A percentile compares a stretch with the other conserved stretches of the same genome.
Evolutionary conservation across 176 grass and related monocot species (phyloP).

Genomic region (Hordeum vulgare): MorexV3_pseudomolecules_assembly NC_058519.1:602905109-602905608

Average conservation of each 20-base stretch:
- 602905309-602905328: neutral
- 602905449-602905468: neutral
- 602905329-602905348: neutral
- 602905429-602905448: neutral
- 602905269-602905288: neutral
- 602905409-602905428: neutral
- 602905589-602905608: neutral
- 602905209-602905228: neutral
- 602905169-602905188: neutral
- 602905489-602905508: neutral
- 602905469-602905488: neutral
- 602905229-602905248: neutral
- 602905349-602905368: neutral
- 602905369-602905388: neutral
- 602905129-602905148: neutral
- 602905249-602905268: neutral
- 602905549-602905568: slow-evolving; percentile 9
- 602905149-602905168: neutral
- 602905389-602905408: neutral
- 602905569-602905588: slow-evolving; percentile 1
- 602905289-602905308: neutral
- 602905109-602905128: neutral
- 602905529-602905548: neutral
- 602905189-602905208: neutral
- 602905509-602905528: neutral